Base-by-base conservation (phyloP, 805 yeast species). In the Tetrapisispora taiwanensis region DNA sequence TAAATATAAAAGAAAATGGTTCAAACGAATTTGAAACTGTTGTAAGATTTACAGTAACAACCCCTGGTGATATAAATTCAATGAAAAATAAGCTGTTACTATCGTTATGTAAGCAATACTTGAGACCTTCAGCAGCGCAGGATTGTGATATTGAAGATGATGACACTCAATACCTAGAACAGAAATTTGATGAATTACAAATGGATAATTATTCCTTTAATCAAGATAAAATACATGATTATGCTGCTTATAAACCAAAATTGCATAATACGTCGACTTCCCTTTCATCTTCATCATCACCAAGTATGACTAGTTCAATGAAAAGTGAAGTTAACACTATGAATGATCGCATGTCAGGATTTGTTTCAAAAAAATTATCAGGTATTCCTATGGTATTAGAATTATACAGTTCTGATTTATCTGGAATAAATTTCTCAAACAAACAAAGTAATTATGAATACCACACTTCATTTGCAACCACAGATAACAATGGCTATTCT, bases 401-500 rank as follows among this genome's bases (percentile, higher is more conserved):
- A 1, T 62, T 85, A 8, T 82, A 83, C n/a, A 32, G 32, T 18
- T 12, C 27, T 9, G 32, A 36, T 33, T 19, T 39, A 18, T 26
- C 30, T n/a, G 13, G 8, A 3, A 14, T 13, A n/a, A 17, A 19
- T 13, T 30, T 39, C 20, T 14, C 12, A 6, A 6, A 19, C 19
- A 27, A 14, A 5, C 18, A 27, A 15, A 33, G 39, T 3, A 20
- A 30, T 30, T 30, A 27, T 14, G 30, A 34, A 10, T 17, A 30
- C 4, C 22, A 68, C 3, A 56, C 62, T 0, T 58, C 67, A 22
- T 61, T 55, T 30, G 66, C 71, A 1, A 57, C 65, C 15, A 81
- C 92, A 1, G 89, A 85, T 59, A 59, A 64, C 12, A 74, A 73
- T 53, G 97, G 96, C 1, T 75, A 77, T 51, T 82, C 86, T 54